phyloP scores from a whole-genome alignment of 208 protist genomes.

The Leishmania amazonensis region DNA sequence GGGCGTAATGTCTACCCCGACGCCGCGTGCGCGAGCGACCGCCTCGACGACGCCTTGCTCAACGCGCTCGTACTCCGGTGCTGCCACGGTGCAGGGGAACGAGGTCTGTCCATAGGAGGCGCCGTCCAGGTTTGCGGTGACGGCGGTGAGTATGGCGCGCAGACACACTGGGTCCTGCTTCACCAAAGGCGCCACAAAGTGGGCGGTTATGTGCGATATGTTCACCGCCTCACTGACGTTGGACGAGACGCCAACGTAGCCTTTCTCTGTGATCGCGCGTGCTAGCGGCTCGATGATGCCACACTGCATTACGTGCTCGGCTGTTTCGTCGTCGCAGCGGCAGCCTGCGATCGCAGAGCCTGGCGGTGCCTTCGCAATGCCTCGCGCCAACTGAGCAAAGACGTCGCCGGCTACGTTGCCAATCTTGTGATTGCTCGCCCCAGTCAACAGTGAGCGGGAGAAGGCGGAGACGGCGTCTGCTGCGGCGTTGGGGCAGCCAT shows the following conservation, averaged over 20 bases:
- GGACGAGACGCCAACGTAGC: slow-evolving; percentile 44
- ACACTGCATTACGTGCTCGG: slow-evolving; percentile 28
- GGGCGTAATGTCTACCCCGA: slow-evolving; percentile 59
- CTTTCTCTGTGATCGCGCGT: slow-evolving; percentile 49
- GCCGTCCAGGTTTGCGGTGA: slow-evolving; percentile 2
- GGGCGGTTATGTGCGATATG: slow-evolving; percentile 73
- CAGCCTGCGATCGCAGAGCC: background rate
- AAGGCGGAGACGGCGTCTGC: slow-evolving; percentile 36
- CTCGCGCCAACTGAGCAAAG: slow-evolving; percentile 51
- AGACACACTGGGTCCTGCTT: slow-evolving; percentile 37
- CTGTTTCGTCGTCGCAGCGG: background rate
- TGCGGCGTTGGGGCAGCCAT: slow-evolving; percentile 10
- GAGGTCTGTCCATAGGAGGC: background rate
- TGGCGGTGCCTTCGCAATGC: slow-evolving; percentile 8
- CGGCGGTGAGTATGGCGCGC: slow-evolving; percentile 24
- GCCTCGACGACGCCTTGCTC: slow-evolving; percentile 82
- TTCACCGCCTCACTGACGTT: slow-evolving; percentile 51
- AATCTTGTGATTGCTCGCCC: slow-evolving; percentile 84
- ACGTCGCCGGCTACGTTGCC: slow-evolving; percentile 80
- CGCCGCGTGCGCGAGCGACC: slow-evolving; percentile 56
- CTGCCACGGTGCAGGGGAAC: slow-evolving; percentile 3
- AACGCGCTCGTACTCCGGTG: slow-evolving; percentile 27
- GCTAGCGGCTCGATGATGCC: slow-evolving; percentile 64
- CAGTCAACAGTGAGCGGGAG: slow-evolving; percentile 49
- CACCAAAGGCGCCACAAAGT: slow-evolving; percentile 84